These are phyloP conservation scores for Verticillium alfalfae DNA, from an alignment of 2,329 filamentous ascomycete genomes.

Conservation along the genomic window DNA sequence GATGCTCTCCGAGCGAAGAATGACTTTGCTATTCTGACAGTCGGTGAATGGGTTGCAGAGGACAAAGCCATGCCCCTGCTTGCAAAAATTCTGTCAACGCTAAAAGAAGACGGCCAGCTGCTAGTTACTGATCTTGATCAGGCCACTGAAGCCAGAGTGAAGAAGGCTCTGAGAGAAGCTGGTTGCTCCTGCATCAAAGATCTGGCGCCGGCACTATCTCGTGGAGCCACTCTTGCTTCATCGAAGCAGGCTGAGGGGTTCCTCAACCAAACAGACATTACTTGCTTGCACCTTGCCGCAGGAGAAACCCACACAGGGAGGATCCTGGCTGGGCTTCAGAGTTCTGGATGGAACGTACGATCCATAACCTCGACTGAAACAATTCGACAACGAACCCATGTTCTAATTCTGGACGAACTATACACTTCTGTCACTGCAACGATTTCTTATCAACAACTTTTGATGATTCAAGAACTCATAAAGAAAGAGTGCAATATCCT, in stretches of 20 bases:
- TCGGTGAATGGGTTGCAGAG: background rate
- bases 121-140: background rate
- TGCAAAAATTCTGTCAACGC: background rate
- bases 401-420: conserved; percentile 4
- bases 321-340: background rate
- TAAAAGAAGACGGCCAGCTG: background rate
- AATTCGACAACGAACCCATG: background rate
- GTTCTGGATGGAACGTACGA: background rate
- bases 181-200: background rate
- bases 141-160: background rate
- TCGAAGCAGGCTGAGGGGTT: background rate
- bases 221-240: background rate
- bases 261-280: background rate
- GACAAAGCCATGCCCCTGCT: background rate
- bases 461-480: conserved; percentile 14
- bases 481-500: conserved; percentile 10
- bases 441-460: conserved; percentile 11
- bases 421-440: conserved; percentile 4
- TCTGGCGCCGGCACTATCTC: background rate
- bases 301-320: background rate
- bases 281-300: background rate
- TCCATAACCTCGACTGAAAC: background rate
- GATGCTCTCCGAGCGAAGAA: background rate
- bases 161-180: background rate
- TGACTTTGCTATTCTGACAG: background rate